A percentile compares a stretch with the other conserved stretches of the same genome.
Conservation (phyloP, 345 rosid species). For the Gossypium bickii region DNA sequence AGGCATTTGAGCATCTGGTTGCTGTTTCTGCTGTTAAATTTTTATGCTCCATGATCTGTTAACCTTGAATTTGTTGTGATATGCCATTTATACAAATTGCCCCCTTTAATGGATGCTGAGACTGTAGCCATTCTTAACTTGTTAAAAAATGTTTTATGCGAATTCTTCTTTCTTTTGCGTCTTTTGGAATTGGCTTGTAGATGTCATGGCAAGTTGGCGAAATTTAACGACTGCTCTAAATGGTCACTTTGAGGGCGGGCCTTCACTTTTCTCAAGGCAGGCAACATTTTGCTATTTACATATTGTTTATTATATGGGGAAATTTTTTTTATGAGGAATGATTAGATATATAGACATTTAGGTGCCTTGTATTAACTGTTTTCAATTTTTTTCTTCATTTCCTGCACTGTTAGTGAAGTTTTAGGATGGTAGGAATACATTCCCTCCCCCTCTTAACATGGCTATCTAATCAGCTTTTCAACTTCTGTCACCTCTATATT, state of each 20-base stretch:
- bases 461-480: neutral
- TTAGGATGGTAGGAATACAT: conserved; percentile 12
- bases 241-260: conserved; percentile 43
- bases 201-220: conserved; percentile 49
- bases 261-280: conserved; percentile 46
- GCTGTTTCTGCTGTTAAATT: conserved; percentile 9
- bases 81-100: conserved; percentile 11
- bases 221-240: conserved; percentile 39
- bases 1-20: conserved; percentile 22
- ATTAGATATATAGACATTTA: neutral
- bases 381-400: neutral
- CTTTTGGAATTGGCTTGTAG: conserved; percentile 42
- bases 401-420: neutral
- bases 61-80: conserved; percentile 10
- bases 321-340: conserved; percentile 9
- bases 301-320: conserved; percentile 24
- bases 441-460: neutral
- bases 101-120: conserved; percentile 28
- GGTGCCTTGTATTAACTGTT: conserved; percentile 4
- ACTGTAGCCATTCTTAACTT: conserved; percentile 22
- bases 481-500: neutral
- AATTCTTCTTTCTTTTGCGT: conserved; percentile 37
- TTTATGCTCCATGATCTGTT: conserved; percentile 1
- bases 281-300: conserved; percentile 33
- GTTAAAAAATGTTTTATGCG: conserved; percentile 30